phyloP scores from a whole-genome alignment of 176 grass and related monocot species.

The Oryza brachyantha region DNA sequence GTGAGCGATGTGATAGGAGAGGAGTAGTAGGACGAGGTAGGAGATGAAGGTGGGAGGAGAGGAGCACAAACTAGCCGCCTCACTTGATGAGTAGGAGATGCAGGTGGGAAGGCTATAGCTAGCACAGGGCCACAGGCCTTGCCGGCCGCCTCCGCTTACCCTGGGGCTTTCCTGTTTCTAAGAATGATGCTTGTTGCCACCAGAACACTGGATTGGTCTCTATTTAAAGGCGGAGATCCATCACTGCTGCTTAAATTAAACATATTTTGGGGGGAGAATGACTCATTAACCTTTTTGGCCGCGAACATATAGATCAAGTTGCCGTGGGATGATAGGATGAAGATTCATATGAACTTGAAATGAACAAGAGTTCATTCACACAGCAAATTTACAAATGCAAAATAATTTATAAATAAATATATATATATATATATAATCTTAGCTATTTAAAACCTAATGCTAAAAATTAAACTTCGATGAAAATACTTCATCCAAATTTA shows the following conservation, averaged over 20 bases:
- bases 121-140: slow-evolving; percentile 33
- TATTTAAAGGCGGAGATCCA: slow-evolving; percentile 46
- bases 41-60: slow-evolving; percentile 45
- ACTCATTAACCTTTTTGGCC: no score
- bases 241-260: neutral
- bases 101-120: slow-evolving; percentile 52
- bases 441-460: no score
- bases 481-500: no score
- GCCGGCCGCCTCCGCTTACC: slow-evolving; percentile 14
- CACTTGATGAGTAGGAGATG: slow-evolving; percentile 18
- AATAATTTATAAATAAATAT: no score
- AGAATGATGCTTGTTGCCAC: slow-evolving; percentile 48
- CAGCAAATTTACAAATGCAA: no score
- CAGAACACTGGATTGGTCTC: slow-evolving; percentile 50
- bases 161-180: slow-evolving; percentile 32
- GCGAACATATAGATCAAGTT: no score
- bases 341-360: no score
- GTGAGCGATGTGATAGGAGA: neutral
- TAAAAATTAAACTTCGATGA: no score
- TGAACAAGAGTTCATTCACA: no score
- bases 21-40: slow-evolving; percentile 32
- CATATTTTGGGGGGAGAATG: slow-evolving; percentile 10
- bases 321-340: no score
- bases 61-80: slow-evolving; percentile 32
- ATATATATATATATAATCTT: no score